These are phyloP conservation scores for Aspergillus intermedius DNA, from an alignment of 2,329 filamentous ascomycete species.

Conservation along the genomic window DNA sequence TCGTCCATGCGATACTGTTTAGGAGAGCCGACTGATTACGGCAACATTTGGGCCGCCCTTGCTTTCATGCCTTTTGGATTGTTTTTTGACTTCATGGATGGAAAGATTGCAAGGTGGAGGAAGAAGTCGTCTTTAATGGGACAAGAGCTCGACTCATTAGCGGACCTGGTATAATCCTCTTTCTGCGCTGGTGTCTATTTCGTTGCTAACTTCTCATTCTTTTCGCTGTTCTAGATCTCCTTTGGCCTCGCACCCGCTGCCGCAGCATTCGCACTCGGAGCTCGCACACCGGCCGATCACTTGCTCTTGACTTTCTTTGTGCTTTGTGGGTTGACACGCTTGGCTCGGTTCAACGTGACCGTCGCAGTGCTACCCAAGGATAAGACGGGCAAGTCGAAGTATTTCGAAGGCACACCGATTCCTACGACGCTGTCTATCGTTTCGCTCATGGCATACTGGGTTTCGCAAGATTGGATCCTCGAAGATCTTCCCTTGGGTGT, in stretches of 20 bases:
- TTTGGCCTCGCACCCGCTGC: slow-evolving; percentile 88
- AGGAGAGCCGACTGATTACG: slow-evolving; percentile 57
- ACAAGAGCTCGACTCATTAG: slow-evolving; percentile 91
- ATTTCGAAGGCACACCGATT: slow-evolving; percentile 96
- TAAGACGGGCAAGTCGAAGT: slow-evolving; percentile 79
- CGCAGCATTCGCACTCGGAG: slow-evolving; percentile 79
- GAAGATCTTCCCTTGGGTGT: slow-evolving; percentile 72
- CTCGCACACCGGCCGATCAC: slow-evolving; percentile 79
- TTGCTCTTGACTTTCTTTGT: slow-evolving; percentile 79
- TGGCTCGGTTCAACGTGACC: slow-evolving; percentile 97
- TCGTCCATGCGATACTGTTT: slow-evolving; percentile 91
- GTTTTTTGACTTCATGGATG: slow-evolving; percentile 98
- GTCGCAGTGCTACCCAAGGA: slow-evolving; percentile 87
- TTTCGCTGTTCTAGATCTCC: slow-evolving; percentile 61
- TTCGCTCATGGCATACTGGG: slow-evolving; percentile 82
- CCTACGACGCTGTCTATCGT: slow-evolving; percentile 80
- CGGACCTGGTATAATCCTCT: slow-evolving; percentile 65
- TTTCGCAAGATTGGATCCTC: slow-evolving; percentile 71
- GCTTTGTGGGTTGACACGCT: slow-evolving; percentile 83
- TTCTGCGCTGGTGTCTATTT: background rate
- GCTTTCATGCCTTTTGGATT: slow-evolving; percentile 84
- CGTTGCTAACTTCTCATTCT: slow-evolving; percentile 3
- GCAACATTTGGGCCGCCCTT: slow-evolving; percentile 74
- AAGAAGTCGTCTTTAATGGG: slow-evolving; percentile 97
- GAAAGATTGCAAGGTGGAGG: slow-evolving; percentile 91